Evolutionary conservation across 2,329 filamentous ascomycete species (phyloP), one percentile per base, ranked within the genome.

Genomic region (Pestalotiopsis sp.): DNA sequence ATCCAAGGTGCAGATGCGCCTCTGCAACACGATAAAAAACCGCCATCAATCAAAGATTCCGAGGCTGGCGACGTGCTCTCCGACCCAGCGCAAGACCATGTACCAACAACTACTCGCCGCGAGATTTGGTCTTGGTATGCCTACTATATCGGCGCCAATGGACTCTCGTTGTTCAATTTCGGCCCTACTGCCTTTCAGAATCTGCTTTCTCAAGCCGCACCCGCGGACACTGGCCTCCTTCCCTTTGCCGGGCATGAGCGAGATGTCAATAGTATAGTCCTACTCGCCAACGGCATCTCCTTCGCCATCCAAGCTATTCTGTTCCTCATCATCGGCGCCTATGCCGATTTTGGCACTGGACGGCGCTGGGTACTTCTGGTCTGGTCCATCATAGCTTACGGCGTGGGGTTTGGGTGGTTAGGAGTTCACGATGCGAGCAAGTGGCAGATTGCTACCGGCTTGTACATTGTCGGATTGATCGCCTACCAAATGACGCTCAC

Each of bases 141-240:
- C 9, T 91, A 91, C 78, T 92, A 92, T 75, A 85, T 91, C 65
- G 90, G 90, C 61, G 88, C 90, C 75, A 92, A 92, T 76, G 90
- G 90, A 5, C 84, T 85, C 70, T 85, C 84, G 9, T 81, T 87
- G 64, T 91, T 90, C 84, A 91, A 90, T 75, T 91, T 90, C 75
- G 89, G 84, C 2, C 88, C 88, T 0, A 90, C 89, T 2, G 87
- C 87, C 20, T 90, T 91, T 68, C 90, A 92, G 73, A 91, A 91
- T 72, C 78, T 92, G 9, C 80, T 92, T 31, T 86, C 83, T 65
- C 86, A 90, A 76, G 89, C 90, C 0, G 89, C 88, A 4, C 84
- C 86, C 7, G 82, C 82, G 2, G 84, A 87, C 63, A 82, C 81
- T 11, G 84, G 82, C 1, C 81, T 86, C 1, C 78, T 92, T 25